phyloP scores from a whole-genome alignment of 2,329 filamentous ascomycete species.

The Aspergillus sp. region DNA sequence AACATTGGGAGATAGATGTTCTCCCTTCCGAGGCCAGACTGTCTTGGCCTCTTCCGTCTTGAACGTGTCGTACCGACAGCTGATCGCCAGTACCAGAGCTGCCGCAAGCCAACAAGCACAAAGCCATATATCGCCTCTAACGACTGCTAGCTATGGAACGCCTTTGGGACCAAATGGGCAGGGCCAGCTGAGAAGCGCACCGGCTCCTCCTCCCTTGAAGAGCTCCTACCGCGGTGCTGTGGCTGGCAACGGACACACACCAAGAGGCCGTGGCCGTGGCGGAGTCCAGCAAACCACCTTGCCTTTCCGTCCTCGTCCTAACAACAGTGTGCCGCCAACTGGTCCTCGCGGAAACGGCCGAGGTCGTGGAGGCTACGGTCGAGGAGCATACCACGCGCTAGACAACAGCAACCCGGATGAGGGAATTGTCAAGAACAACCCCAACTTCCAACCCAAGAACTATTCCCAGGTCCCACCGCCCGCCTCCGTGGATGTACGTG shows the following conservation, averaged over 20 bases:
- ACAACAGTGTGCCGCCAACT: constrained; percentile 14
- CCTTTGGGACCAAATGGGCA: constrained; percentile 52
- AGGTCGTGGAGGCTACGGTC: constrained; percentile 25
- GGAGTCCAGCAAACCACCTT: constrained; percentile 18
- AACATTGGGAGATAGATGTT: constrained; percentile 80
- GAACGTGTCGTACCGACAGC: constrained; percentile 76
- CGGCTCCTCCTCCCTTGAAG: constrained; percentile 50
- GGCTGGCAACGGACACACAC: constrained; percentile 34
- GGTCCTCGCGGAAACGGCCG: constrained; percentile 27
- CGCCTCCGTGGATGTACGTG: constrained; percentile 31
- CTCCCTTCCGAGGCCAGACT: constrained; percentile 88
- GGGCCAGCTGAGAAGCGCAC: constrained; percentile 54
- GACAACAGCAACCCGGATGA: constrained; percentile 47
- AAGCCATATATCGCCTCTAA: constrained; percentile 50
- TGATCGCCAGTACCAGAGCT: constrained; percentile 53
- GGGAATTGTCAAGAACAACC: constrained; percentile 51
- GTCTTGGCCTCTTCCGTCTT: constrained; percentile 82
- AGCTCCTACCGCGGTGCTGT: constrained; percentile 55
- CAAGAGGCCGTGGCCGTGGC: constrained; percentile 30
- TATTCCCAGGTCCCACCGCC: constrained; percentile 48
- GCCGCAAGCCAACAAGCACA: constrained; percentile 44
- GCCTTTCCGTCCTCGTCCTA: constrained; percentile 26
- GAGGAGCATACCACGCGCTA: constrained; percentile 33
- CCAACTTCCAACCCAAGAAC: constrained; percentile 49
- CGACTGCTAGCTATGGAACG: constrained; percentile 50